These are phyloP conservation scores for Stylonectria norvegica DNA, from an alignment of 2,329 filamentous ascomycete genomes.

Conservation along the genomic window DNA sequence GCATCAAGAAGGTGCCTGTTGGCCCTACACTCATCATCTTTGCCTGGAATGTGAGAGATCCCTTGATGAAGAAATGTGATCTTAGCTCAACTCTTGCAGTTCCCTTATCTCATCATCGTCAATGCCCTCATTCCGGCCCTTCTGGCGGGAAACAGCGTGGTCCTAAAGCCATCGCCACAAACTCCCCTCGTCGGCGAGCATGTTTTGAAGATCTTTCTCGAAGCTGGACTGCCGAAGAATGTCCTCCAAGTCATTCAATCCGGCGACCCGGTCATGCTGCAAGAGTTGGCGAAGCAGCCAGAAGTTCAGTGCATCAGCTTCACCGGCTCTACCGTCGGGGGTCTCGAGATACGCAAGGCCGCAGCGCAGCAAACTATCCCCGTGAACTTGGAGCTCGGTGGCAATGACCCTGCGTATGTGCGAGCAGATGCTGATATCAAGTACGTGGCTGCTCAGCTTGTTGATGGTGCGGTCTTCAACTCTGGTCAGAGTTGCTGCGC, in stretches of 20 bases:
- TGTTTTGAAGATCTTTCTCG: conserved; percentile 67
- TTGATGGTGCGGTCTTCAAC: conserved; percentile 94
- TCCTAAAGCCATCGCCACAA: conserved; percentile 89
- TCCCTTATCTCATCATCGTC: conserved; percentile 86
- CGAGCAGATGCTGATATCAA: conserved; percentile 77
- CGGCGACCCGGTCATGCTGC: conserved; percentile 70
- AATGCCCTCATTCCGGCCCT: conserved; percentile 88
- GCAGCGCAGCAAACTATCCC: conserved; percentile 77
- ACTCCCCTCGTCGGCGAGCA: conserved; percentile 88
- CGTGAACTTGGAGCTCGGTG: conserved; percentile 84
- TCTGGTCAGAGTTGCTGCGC: conserved; percentile 94
- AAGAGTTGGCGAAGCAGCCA: conserved; percentile 71
- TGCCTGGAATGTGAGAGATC: conserved; percentile 78
- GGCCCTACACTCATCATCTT: conserved; percentile 86
- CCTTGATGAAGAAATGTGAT: too few relatives aligned
- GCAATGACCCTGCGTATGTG: conserved; percentile 89
- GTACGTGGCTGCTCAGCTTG: conserved; percentile 89
- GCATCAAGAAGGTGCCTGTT: conserved; percentile 80
- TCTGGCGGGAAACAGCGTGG: conserved; percentile 81
- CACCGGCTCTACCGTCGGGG: conserved; percentile 84
- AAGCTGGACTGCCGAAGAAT: conserved; percentile 74
- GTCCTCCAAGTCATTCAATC: conserved; percentile 90
- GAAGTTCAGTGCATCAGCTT: conserved; percentile 80
- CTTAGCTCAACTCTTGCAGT: conserved; percentile 50
- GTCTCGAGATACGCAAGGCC: conserved; percentile 77